These are phyloP conservation scores for Arthrobotrys musiformis DNA, from an alignment of 2,329 filamentous ascomycete genomes.

Conservation along the genomic window DNA sequence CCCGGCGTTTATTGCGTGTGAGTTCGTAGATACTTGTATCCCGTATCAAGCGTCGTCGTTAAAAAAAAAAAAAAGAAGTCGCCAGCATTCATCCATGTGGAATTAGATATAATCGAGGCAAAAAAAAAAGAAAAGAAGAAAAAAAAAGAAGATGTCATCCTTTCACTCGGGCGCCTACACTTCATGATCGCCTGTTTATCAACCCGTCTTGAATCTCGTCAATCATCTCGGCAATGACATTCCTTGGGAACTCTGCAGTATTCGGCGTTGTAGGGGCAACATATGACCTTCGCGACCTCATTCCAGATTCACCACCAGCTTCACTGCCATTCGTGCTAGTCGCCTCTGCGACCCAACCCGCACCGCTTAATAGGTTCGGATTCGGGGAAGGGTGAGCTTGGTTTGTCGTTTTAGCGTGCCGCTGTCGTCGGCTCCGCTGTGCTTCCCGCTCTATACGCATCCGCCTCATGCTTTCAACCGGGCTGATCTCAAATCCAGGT, in stretches of 20 bases:
- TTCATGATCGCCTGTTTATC: neutral
- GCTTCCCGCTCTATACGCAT: conserved; percentile 43
- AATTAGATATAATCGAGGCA: conserved; percentile 1
- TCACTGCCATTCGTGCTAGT: conserved; percentile 29
- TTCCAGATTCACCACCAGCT: conserved; percentile 4
- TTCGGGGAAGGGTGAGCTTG: neutral
- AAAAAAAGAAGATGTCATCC: neutral
- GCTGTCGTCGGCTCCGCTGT: conserved; percentile 19
- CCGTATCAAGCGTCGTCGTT: conserved; percentile 31
- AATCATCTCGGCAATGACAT: conserved; percentile 36
- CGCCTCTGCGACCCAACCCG: conserved; percentile 38
- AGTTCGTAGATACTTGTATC: conserved; percentile 17
- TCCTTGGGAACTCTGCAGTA: conserved; percentile 35
- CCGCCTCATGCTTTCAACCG: conserved; percentile 46
- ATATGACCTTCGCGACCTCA: conserved; percentile 26
- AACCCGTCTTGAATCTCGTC: conserved; percentile 34
- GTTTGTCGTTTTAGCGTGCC: conserved; percentile 9
- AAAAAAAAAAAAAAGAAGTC: conserved; percentile 14
- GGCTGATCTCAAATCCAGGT: conserved; percentile 49
- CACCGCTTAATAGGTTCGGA: neutral
- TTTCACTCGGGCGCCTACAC: neutral
- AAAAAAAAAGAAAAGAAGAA: neutral
- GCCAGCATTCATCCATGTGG: neutral
- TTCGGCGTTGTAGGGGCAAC: conserved; percentile 32
- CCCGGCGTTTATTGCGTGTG: conserved; percentile 14